A percentile compares a stretch with the other conserved stretches of the same genome.
phyloP scores from a whole-genome alignment of 2,329 filamentous ascomycete genomes.

The Lecanicillium sp. region DNA sequence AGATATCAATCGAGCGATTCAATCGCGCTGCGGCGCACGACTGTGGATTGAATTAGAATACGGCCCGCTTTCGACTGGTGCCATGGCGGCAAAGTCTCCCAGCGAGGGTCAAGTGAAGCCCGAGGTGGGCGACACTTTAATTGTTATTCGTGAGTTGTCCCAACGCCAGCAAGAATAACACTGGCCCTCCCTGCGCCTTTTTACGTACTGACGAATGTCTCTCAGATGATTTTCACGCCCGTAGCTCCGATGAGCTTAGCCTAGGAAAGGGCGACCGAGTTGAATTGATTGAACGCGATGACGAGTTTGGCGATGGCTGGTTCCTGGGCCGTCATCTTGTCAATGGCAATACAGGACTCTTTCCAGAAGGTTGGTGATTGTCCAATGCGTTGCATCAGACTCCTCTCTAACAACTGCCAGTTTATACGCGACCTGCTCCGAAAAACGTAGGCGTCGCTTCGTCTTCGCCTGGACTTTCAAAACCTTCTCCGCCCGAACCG shows the following conservation, averaged over 20 bases:
- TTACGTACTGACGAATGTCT: slow-evolving; percentile 7
- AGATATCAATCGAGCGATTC: background rate
- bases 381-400: background rate
- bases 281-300: slow-evolving; percentile 75
- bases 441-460: slow-evolving; percentile 26
- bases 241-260: slow-evolving; percentile 88
- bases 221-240: slow-evolving; percentile 82
- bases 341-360: slow-evolving; percentile 68
- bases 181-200: too few species aligned
- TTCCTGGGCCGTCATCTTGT: slow-evolving; percentile 68
- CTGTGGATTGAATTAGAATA: background rate
- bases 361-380: slow-evolving; percentile 62
- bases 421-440: slow-evolving; percentile 53
- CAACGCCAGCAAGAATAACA: too few species aligned
- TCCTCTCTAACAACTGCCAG: slow-evolving; percentile 26
- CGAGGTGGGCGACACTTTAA: slow-evolving; percentile 56
- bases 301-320: slow-evolving; percentile 85
- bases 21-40: background rate
- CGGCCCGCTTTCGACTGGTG: slow-evolving; percentile 7
- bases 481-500: background rate
- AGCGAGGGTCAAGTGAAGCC: slow-evolving; percentile 35
- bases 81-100: slow-evolving; percentile 34
- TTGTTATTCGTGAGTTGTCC: slow-evolving; percentile 59
- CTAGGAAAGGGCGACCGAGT: slow-evolving; percentile 78
- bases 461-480: slow-evolving; percentile 11